A percentile compares a stretch with the other conserved stretches of the same genome.
These are phyloP conservation scores for Lasiosphaeria ovina DNA, from an alignment of 495 filamentous ascomycete genomes.

Conservation along the genomic window DNA sequence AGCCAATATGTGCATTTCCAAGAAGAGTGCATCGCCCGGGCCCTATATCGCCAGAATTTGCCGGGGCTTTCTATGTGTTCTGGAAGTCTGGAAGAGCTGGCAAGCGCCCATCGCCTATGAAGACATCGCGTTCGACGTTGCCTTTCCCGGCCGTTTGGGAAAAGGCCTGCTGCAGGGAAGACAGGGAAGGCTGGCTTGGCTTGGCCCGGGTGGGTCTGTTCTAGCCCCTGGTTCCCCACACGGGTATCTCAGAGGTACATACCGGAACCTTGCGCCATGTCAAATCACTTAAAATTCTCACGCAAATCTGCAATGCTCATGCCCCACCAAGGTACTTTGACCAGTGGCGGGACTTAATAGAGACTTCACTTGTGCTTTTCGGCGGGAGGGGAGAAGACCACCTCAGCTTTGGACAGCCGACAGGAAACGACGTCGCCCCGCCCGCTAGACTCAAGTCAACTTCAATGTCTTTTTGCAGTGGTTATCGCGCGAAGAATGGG, in stretches of 20 bases:
- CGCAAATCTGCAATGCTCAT: background rate
- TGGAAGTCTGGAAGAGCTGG: background rate
- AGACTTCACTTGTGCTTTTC: conserved; percentile 1
- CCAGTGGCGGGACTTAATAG: background rate
- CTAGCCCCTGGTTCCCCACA: conserved; percentile 17
- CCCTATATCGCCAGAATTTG: background rate
- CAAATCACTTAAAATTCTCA: background rate
- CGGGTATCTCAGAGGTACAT: conserved; percentile 5
- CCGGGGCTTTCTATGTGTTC: background rate
- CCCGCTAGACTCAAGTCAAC: background rate
- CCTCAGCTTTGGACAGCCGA: background rate
- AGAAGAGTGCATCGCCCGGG: background rate
- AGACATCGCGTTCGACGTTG: conserved; percentile 18
- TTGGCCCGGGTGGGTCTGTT: conserved; percentile 20
- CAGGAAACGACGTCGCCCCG: conserved; percentile 3
- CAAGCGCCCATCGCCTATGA: background rate
- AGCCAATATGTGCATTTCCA: background rate
- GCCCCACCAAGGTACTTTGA: conserved; percentile 7
- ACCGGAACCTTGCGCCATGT: too few species aligned
- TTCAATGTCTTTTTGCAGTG: background rate
- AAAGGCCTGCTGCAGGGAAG: conserved; percentile 16
- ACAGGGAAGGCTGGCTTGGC: conserved; percentile 14
- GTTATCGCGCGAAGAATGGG: background rate
- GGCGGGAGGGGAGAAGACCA: background rate
- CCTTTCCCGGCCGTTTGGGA: conserved; percentile 24